These are phyloP conservation scores for Diaporthe ampelina DNA, from an alignment of 2,329 filamentous ascomycete genomes.

Conservation along the genomic window DNA sequence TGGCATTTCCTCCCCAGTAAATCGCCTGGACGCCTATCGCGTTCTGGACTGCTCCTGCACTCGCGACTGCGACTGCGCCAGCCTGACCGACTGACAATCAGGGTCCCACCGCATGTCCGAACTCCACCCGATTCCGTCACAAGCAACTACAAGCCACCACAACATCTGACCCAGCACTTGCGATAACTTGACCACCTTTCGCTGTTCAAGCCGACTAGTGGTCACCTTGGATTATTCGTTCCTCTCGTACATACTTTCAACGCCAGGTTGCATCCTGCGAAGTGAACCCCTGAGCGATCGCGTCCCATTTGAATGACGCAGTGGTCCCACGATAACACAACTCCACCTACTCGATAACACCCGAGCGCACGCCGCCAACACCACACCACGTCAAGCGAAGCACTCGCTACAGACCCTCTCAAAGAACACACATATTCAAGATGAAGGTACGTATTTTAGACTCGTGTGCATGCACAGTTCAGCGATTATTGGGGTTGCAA, in stretches of 20 bases:
- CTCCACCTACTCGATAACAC: slow-evolving; percentile 41
- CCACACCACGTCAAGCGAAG: neutral
- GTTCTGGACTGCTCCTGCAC: slow-evolving; percentile 32
- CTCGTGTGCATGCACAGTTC: too few species aligned
- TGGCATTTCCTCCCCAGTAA: slow-evolving; percentile 31
- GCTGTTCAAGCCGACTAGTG: neutral
- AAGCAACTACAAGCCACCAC: slow-evolving; percentile 18
- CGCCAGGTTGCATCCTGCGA: neutral
- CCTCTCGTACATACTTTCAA: neutral
- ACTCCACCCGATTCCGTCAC: slow-evolving; percentile 23
- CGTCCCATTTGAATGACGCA: slow-evolving; percentile 40
- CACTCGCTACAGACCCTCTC: neutral
- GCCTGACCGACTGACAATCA: slow-evolving; percentile 24
- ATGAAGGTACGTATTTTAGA: slow-evolving; percentile 56
- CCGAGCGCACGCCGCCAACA: slow-evolving; percentile 18
- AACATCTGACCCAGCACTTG: neutral
- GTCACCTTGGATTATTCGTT: neutral
- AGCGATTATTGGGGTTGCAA: neutral
- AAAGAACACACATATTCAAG: slow-evolving; percentile 40
- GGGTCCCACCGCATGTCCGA: slow-evolving; percentile 16
- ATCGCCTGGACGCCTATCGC: slow-evolving; percentile 36
- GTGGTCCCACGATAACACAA: slow-evolving; percentile 38
- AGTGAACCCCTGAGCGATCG: slow-evolving; percentile 23
- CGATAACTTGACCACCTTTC: neutral
- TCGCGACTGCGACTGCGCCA: slow-evolving; percentile 10